Percentiles rank a stretch among this genome's conserved stretches.
These are phyloP conservation scores for Salinomyces thailandicus DNA, from an alignment of 2,329 filamentous ascomycete genomes.

Conservation along the genomic window DNA sequence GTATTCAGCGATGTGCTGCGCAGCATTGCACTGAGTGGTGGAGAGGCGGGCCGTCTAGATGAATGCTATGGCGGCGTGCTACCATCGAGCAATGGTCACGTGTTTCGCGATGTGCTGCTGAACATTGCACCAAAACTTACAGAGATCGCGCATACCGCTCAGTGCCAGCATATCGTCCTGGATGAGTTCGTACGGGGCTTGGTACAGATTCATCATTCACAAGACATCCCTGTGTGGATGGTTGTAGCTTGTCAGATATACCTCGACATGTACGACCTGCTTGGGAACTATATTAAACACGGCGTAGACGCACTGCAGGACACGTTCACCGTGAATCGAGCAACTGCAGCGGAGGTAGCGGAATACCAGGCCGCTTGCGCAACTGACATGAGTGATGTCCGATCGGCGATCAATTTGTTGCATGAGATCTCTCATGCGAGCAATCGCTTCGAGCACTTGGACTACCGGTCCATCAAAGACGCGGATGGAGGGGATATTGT, in stretches of 20 bases:
- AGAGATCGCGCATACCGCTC: constrained; percentile 2
- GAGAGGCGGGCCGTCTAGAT: too few species aligned
- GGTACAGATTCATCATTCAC: not conserved
- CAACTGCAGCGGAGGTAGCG: not conserved
- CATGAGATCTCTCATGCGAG: not conserved
- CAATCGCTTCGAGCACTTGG: constrained; percentile 3
- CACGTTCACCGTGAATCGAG: constrained; percentile 1
- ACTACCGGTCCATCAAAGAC: not conserved
- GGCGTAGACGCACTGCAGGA: constrained; percentile 1
- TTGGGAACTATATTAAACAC: constrained; percentile 1
- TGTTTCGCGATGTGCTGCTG: not conserved
- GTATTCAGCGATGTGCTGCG: too few species aligned
- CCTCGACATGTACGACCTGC: constrained; percentile 7
- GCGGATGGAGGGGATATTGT: too few species aligned
- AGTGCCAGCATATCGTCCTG: constrained; percentile 1
- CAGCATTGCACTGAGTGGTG: too few species aligned
- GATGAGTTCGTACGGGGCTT: constrained; percentile 4
- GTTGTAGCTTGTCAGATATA: constrained; percentile 7
- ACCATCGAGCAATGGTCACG: too few species aligned
- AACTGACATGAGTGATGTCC: constrained; percentile 1
- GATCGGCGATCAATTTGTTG: not conserved
- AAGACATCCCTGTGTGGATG: constrained; percentile 4
- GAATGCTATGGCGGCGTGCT: too few species aligned
- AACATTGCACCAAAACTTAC: constrained; percentile 1
- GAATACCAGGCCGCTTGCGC: not conserved